Conservation (phyloP, 2,329 filamentous ascomycete species). For the Phoma sp. region DNA sequence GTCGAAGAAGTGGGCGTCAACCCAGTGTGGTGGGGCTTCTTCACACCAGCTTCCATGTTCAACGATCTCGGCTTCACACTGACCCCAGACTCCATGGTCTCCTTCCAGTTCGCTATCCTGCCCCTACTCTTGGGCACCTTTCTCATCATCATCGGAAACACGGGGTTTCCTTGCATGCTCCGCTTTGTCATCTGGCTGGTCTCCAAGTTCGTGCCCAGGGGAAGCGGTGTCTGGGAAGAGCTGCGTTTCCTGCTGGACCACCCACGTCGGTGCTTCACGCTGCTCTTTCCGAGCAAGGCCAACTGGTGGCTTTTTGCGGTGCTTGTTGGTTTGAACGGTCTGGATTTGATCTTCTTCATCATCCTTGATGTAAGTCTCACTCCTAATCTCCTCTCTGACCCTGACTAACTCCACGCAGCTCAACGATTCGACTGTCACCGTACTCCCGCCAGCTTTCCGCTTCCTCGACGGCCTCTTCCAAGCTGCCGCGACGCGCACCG, state of each 20-base stretch:
- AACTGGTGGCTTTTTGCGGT: conserved; percentile 97
- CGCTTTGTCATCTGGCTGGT: conserved; percentile 88
- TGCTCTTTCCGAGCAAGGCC: conserved; percentile 86
- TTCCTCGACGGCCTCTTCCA: conserved; percentile 90
- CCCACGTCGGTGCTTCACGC: conserved; percentile 92
- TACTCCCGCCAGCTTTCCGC: conserved; percentile 73
- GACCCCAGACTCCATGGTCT: conserved; percentile 91
- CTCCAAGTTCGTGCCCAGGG: conserved; percentile 69
- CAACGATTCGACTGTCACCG: conserved; percentile 71
- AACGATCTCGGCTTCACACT: conserved; percentile 95
- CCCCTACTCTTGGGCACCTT: conserved; percentile 80
- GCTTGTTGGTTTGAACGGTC: conserved; percentile 77
- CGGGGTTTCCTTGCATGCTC: conserved; percentile 92
- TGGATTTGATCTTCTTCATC: conserved; percentile 90
- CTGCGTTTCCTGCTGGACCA: conserved; percentile 90
- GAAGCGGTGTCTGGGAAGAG: conserved; percentile 83
- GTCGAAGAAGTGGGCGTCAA: conserved; percentile 68
- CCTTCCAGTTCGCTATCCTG: conserved; percentile 79
- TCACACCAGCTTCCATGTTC: conserved; percentile 85
- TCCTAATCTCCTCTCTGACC: background rate
- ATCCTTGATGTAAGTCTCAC: conserved; percentile 76
- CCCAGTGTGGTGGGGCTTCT: conserved; percentile 89
- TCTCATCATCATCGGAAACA: conserved; percentile 93
- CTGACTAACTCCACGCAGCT: conserved; percentile 59
- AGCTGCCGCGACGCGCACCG: conserved; percentile 85